Evolutionary conservation across 2,329 filamentous ascomycete species (phyloP), one percentile per base, ranked within the genome.

Genomic region (Curvularia lunata): DNA sequence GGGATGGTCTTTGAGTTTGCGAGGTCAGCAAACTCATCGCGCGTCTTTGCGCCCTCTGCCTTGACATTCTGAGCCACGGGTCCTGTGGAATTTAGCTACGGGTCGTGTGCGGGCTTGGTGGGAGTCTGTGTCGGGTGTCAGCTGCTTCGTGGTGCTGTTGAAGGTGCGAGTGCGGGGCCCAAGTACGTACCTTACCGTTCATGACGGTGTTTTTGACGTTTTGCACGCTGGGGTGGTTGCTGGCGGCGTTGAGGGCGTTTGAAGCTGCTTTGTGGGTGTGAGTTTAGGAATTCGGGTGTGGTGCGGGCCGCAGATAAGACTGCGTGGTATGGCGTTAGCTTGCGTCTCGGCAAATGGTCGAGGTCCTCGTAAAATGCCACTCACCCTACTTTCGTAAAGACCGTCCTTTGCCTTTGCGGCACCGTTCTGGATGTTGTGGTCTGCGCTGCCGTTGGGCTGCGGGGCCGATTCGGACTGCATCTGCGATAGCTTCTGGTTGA

Each of bases 21-120:
- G 59, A 88, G 79, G 63, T 85, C 84, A 64, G 79, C 80, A 71
- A 87, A 83, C 75, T 88, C 85, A 62, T 80, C 78, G 66, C 79
- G 77, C 46, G 86, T 86, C 72, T 83, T 83, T 64, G 80, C 79
- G 56, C 80, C 79, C 75, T 88, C 81, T 58, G 81, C 79, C 73
- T 83, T 85, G 70, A 84, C 81, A 64, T 81, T 83, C 65, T 86
- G 80, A 56, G 82, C 84, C 58, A 86, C 78, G 45, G 86, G 85
- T 54, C 84, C 83, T 79, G 61, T 42, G 47, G 48, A 46, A 49
- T 58, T 77, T 62, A 77, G 73, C 65, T 46, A 58, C 59, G 37
- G 37, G 57, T 62, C 53, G 50, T 59, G 60, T 56, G 54, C 37
- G 52, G 54, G 55, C 49, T 28, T 40, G 57, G 66, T 60, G 63